These are phyloP conservation scores for Teratosphaeriaceae sp. DNA, from an alignment of 2,329 filamentous ascomycete species.

Conservation along the genomic window DNA sequence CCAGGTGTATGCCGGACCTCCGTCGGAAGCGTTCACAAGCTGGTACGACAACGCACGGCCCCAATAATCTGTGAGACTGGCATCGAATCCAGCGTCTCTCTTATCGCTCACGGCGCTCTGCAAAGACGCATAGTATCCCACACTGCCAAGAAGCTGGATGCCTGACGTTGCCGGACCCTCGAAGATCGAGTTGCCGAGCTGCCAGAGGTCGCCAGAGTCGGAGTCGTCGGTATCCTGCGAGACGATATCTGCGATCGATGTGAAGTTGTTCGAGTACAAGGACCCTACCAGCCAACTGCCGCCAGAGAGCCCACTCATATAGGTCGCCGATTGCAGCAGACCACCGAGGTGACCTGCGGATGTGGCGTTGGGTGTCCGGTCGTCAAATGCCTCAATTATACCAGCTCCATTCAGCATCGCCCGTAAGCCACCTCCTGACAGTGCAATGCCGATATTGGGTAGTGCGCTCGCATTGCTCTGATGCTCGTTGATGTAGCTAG, in stretches of 20 bases:
- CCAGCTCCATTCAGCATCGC: conserved; percentile 82
- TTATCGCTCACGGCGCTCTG: conserved; percentile 55
- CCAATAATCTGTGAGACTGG: conserved; percentile 72
- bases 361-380: conserved; percentile 58
- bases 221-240: conserved; percentile 25
- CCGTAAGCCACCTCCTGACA: conserved; percentile 79
- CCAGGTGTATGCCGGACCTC: conserved; percentile 72
- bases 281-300: conserved; percentile 82
- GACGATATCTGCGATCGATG: conserved; percentile 54
- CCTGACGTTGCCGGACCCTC: conserved; percentile 47
- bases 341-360: conserved; percentile 66
- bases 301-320: conserved; percentile 73
- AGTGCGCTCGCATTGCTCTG: conserved; percentile 50
- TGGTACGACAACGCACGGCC: conserved; percentile 81
- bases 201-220: conserved; percentile 45
- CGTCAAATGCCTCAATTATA: conserved; percentile 71
- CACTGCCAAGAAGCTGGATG: conserved; percentile 49
- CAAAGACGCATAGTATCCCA: conserved; percentile 58
- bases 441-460: conserved; percentile 67
- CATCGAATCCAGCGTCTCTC: conserved; percentile 55
- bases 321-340: conserved; percentile 72
- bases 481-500: conserved; percentile 59
- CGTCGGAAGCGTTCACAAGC: conserved; percentile 67
- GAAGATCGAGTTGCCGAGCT: conserved; percentile 57
- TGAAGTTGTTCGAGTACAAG: conserved; percentile 72